Evolutionary conservation across 2,329 filamentous ascomycete genomes (phyloP).

Genomic region (Trichoderma sp.): DNA sequence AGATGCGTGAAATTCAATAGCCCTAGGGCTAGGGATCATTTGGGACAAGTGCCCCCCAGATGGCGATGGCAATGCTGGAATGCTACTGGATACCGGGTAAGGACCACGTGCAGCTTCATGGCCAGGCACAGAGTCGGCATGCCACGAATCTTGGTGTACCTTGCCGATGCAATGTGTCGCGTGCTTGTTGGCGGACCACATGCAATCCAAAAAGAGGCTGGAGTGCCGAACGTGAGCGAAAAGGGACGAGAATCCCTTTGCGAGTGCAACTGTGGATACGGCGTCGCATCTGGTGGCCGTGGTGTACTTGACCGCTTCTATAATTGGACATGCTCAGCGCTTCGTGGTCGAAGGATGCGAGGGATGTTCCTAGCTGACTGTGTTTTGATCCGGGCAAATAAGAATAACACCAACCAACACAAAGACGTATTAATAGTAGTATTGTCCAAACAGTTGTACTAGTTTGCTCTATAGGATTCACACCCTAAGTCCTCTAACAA

Average conservation of each 20-base stretch:
- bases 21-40: neutral
- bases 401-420: neutral
- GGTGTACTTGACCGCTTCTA: constrained; percentile 2
- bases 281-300: neutral
- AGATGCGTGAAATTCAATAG: neutral
- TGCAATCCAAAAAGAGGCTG: neutral
- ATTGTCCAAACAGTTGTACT: constrained; percentile 21
- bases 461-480: constrained; percentile 18
- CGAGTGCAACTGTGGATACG: neutral
- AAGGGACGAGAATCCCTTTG: neutral
- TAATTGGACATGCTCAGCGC: neutral
- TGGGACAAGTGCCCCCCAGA: neutral
- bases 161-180: neutral
- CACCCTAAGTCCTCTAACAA: constrained; percentile 9
- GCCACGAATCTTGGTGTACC: neutral
- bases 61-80: neutral
- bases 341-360: neutral
- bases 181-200: constrained; percentile 2
- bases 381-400: neutral
- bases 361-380: neutral
- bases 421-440: constrained; percentile 18
- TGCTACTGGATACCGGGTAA: neutral
- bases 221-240: neutral
- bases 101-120: constrained; percentile 15
- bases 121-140: neutral